Base-by-base conservation (phyloP, 306 rosid genomes). In the Quercus parvula region DNA sequence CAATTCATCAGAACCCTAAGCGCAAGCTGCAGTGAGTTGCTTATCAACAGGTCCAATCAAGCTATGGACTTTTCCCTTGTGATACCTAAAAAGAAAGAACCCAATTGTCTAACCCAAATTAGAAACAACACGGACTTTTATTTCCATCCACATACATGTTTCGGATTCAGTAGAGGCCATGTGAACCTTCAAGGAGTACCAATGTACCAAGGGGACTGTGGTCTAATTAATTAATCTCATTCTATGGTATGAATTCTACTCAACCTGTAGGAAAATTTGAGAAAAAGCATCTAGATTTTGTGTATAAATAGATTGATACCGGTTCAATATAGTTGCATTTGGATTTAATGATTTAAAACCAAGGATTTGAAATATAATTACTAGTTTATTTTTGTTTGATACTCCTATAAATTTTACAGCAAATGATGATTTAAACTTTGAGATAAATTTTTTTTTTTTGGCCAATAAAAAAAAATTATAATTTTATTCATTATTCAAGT, bases 131-230 rank as follows among this genome's bases (percentile, higher is more conserved):
- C 41, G 71, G 71, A 79, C 61, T 67, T 6, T 17, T 71, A 57
- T 57, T 80, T 20, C 10, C 62, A 12, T 77, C 66, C 91, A 85
- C 88, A 83, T 87, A 85, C 75, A 57, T 71, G 85, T 82, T 76
- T 74, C 20, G 24, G 78, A 81, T 78, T 84, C 83, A 81, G 71
- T 76, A 69, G 78, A 77, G 70, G 58, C 88, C 84, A 76, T 78
- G 87, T 86, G 84, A 75, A 38, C 58, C 24, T 41, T 3, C 17
- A 14, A 75, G 66, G 44, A 49, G 54, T 49, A 49, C 15, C 54
- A 49, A 49, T 11, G 54, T 13, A 49, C 14, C 54, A 49, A 49
- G 54, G 15, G 13, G 9, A 5, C 28, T 27, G 1, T 9, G 31
- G 66, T 63, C 67, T 61, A 25, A 25, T 63, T 18, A 14, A 62